phyloP scores from a whole-genome alignment of 1,284 basidiomycete species.

The Ustilago nuda region DNA sequence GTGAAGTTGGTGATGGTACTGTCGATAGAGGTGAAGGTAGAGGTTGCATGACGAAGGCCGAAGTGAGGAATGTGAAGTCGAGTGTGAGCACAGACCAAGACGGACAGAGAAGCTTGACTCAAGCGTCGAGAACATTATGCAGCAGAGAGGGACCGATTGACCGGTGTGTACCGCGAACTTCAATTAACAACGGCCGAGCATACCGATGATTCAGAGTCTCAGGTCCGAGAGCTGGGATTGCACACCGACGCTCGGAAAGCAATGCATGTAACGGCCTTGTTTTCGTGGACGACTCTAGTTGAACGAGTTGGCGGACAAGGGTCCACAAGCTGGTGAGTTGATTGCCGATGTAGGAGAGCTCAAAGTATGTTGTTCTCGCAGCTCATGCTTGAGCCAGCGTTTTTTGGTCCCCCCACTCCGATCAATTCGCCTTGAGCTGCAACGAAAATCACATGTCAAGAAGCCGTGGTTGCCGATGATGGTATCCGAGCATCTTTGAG shows the following conservation, averaged over 20 bases:
- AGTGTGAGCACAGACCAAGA: neutral
- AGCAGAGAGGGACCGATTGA: neutral
- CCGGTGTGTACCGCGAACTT: conserved; percentile 6
- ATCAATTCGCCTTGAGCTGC: conserved; percentile 9
- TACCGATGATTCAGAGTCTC: conserved; percentile 11
- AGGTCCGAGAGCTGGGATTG: conserved; percentile 10
- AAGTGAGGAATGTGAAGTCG: neutral
- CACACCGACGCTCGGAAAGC: neutral
- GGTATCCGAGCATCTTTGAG: neutral
- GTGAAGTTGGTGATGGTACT: neutral
- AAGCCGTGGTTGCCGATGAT: neutral
- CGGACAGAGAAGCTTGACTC: neutral
- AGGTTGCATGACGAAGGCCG: neutral
- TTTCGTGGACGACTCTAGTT: neutral
- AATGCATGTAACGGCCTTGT: neutral
- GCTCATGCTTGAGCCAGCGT: conserved; percentile 4
- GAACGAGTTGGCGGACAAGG: conserved; percentile 7
- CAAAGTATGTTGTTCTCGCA: neutral
- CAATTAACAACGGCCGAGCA: neutral
- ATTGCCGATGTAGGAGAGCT: conserved; percentile 5
- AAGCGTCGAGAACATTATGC: neutral
- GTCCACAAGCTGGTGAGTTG: conserved; percentile 2
- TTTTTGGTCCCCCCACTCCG: conserved; percentile 32
- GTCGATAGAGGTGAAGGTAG: neutral
- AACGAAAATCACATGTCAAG: neutral